Evolutionary conservation across 1,139 yeast species (phyloP).

Genomic region (Pichia sp.): DNA sequence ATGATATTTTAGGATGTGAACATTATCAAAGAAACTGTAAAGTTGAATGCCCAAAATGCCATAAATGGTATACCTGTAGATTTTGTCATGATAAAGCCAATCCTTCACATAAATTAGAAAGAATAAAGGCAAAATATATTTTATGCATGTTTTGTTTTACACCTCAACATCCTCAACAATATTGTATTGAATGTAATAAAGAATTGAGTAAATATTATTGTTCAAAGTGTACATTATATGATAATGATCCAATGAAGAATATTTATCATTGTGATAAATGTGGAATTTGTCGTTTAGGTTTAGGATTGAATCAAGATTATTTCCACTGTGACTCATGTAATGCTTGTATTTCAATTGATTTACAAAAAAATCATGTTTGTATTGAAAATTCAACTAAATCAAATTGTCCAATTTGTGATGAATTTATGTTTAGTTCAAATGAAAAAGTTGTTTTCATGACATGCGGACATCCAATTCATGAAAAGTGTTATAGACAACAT

Average conservation of each 20-base stretch:
- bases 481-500: conserved; percentile 72
- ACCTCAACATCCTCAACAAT: conserved; percentile 67
- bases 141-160: conserved; percentile 75
- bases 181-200: conserved; percentile 59
- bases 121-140: conserved; percentile 59
- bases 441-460: conserved; percentile 84
- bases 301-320: conserved; percentile 81
- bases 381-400: conserved; percentile 84
- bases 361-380: conserved; percentile 73
- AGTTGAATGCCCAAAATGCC: conserved; percentile 71
- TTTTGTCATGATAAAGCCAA: conserved; percentile 72
- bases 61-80: conserved; percentile 72
- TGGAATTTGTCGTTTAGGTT: conserved; percentile 86
- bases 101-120: conserved; percentile 53
- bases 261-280: conserved; percentile 91
- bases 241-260: conserved; percentile 70
- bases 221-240: conserved; percentile 70
- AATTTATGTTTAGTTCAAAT: conserved; percentile 81
- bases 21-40: conserved; percentile 86
- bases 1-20: conserved; percentile 58
- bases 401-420: conserved; percentile 90
- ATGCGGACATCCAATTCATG: conserved; percentile 94
- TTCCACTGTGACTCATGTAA: conserved; percentile 90
- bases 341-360: conserved; percentile 77
- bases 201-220: conserved; percentile 76